Evolutionary conservation across 164 flowering plant species (phyloP).

Genomic region (Stephania cephalantha): DNA sequence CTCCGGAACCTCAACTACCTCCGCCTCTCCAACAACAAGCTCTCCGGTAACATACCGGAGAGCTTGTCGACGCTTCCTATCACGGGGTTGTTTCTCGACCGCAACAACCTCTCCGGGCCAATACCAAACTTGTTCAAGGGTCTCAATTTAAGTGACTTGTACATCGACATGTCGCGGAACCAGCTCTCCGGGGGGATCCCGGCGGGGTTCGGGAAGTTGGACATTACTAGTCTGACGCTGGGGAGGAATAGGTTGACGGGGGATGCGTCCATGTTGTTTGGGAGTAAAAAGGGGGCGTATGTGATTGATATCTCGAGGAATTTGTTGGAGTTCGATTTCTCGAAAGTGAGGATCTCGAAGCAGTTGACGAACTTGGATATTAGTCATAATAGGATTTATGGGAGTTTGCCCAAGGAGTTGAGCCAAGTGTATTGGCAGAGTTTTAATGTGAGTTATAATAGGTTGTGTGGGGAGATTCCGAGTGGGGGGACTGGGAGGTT

Average conservation of each 20-base stretch:
- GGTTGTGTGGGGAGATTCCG: conserved; percentile 33
- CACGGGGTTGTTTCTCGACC: conserved; percentile 39
- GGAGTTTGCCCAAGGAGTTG: conserved; percentile 33
- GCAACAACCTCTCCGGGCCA: conserved; percentile 52
- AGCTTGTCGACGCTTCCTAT: conserved; percentile 35
- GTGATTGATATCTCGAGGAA: conserved; percentile 43
- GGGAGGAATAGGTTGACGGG: conserved; percentile 41
- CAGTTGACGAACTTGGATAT: conserved; percentile 33
- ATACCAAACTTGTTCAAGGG: conserved; percentile 41
- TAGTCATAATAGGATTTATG: conserved; percentile 44
- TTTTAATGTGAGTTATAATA: conserved; percentile 33
- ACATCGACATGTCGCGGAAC: conserved; percentile 55
- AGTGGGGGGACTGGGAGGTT: conserved; percentile 6
- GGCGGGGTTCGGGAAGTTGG: conserved; percentile 35
- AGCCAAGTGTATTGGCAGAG: conserved; percentile 7
- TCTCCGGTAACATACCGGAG: conserved; percentile 58
- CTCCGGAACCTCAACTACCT: conserved; percentile 36
- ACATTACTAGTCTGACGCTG: conserved; percentile 27
- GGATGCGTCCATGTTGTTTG: conserved; percentile 41
- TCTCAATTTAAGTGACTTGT: background rate
- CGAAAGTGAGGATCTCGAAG: conserved; percentile 37
- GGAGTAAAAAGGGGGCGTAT: background rate
- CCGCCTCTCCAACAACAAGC: conserved; percentile 51
- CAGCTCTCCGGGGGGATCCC: conserved; percentile 39
- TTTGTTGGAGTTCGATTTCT: conserved; percentile 45